Base-by-base conservation (phyloP, 2,329 filamentous ascomycete species). In the Exophiala sideris region DNA sequence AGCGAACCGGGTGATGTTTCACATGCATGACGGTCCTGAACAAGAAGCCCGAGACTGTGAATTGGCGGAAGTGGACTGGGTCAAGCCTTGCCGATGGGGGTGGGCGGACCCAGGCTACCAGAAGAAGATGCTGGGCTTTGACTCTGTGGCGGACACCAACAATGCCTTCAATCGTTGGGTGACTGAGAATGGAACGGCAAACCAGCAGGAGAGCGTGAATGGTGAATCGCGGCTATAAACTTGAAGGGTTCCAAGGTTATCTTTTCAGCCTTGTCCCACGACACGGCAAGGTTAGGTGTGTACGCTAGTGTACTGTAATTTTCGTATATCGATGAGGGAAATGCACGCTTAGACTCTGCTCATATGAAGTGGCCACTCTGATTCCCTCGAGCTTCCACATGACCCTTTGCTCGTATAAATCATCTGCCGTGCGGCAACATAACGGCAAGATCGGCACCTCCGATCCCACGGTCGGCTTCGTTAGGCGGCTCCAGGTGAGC, bases 21-120 rank as follows among this genome's bases (percentile, higher is more conserved):
- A 56, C 21, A 47, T 51, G 48, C 48, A 47, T 21, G 48, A 51
- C n/a, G 44, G 48, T 5, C 36, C 42, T 9, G 53, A 48, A 16
- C 48, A 56, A 21, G 48, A 48, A 18, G 38, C 29, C 6, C 44
- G 53, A 1, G 48, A 56, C 29, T 14, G 21, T 47, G 53, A 56
- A 3, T 38, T 56, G 3, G 36, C 16, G 4, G 11, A 48, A 14
- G 53, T 48, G 1, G 53, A 54, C 36, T 54, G 53, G 53, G 29
- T 33, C 7, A 51, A 50, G 29, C 52, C 52, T 14, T 56, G 14
- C 35, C 12, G 21, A 6, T 56, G 53, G 53, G 20, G 24, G 2
- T 51, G 53, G 48, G 53, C 42, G 8, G 53, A 56, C 18, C 6
- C 39, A 2, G 44, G 42, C 1, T 56, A 56, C 20, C 53, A 56